Base-by-base conservation (phyloP, 2,329 filamentous ascomycete genomes). In the Tolypocladium guangdongense region DNA sequence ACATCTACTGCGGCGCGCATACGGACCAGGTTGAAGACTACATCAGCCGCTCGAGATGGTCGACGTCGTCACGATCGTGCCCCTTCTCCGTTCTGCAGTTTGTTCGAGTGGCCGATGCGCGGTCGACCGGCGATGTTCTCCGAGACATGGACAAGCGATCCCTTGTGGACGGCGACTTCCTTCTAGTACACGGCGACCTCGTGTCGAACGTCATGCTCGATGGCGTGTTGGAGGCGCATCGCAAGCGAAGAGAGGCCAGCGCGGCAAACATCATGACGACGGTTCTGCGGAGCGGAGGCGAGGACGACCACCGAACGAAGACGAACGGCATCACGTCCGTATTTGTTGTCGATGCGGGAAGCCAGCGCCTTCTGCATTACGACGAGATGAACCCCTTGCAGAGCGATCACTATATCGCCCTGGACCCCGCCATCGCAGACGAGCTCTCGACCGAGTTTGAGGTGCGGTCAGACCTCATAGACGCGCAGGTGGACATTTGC, bases 211-310 rank as follows among this genome's bases (percentile, higher is more conserved):
- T 97, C 53, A 81, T 87, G 20, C 83, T 99, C n/a, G 89, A 92
- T 57, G 76, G 77, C 49, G 87, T 88, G 10, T 73, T 99, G 51
- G 82, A 84, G 3, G 84, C 83, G 52, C 93, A 99, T 68, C 83
- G 88, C 56, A 85, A 85, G 53, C 85, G 93, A 55, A 83, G 90
- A 55, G 81, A 86, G 64, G 83, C 84, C 52, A 90, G 95, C 72
- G 92, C 93, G 63, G 92, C 95, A 66, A 90, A 92, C 38, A 96
- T 96, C 70, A 97, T 99, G 93, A 99, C 93, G 3, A 87, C 96
- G 78, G 82, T 99, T 14, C 73, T 97, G 55, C 81, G 90, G 47
- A 86, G 91, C 66, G 88, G 85, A 10, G 89, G 88, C 47, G 73
- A 78, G 7, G 70, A 70, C 10, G 76, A 76, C 49, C 90, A 96